Conservation (phyloP, 805 yeast genomes). For the Candida multigemmis region DNA sequence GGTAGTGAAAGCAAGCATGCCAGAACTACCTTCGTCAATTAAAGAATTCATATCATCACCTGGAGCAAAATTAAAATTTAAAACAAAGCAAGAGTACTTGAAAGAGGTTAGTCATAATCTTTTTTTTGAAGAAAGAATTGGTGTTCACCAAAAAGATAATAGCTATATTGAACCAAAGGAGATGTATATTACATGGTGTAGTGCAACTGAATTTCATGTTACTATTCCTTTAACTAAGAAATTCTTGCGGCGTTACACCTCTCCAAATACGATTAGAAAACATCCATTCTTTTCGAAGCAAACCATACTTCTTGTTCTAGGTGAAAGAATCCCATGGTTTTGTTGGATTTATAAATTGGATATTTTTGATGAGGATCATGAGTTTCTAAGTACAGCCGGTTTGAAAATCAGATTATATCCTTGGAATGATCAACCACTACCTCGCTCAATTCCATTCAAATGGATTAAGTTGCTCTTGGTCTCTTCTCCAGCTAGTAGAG, state of each 20-base stretch:
- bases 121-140: constrained; percentile 49
- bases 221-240: no score
- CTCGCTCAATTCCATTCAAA: constrained; percentile 30
- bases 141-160: constrained; percentile 24
- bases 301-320: constrained; percentile 45
- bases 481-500: constrained; percentile 54
- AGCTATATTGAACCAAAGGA: constrained; percentile 27
- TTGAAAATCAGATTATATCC: constrained; percentile 43
- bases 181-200: constrained; percentile 44
- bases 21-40: constrained; percentile 21
- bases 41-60: constrained; percentile 21
- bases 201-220: no score
- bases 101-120: constrained; percentile 52
- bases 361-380: constrained; percentile 27
- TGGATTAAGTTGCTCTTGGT: constrained; percentile 44
- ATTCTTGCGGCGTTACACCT: no score
- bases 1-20: no score
- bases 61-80: constrained; percentile 38
- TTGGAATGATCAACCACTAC: constrained; percentile 50
- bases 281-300: constrained; percentile 54
- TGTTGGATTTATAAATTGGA: constrained; percentile 32
- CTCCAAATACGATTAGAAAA: no score
- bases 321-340: constrained; percentile 48
- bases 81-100: constrained; percentile 42
- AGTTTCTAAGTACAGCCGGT: no score